Evolutionary conservation across 1,284 basidiomycete species (phyloP).

Genomic region (Cryptococcus hybrid): DNA sequence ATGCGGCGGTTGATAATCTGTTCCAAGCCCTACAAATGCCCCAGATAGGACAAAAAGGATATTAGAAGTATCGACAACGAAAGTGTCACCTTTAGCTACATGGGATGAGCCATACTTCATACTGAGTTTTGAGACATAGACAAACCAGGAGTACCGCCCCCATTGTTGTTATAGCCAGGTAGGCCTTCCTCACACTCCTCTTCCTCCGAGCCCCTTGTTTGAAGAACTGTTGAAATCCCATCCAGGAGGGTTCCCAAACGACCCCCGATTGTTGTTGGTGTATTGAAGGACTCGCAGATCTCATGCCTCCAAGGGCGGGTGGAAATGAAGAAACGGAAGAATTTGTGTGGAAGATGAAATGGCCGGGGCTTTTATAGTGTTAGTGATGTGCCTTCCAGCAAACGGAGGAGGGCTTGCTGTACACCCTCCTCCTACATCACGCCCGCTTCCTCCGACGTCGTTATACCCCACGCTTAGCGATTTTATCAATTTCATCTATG

Average conservation of each 20-base stretch:
- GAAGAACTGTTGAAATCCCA: conserved; percentile 45
- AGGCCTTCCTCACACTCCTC: conserved; percentile 46
- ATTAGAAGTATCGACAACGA: conserved; percentile 60
- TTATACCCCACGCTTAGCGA: conserved; percentile 66
- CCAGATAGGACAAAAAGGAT: conserved; percentile 88
- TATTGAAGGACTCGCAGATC: not conserved
- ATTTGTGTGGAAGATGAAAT: conserved; percentile 18
- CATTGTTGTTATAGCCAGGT: conserved; percentile 32
- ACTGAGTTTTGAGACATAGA: not conserved
- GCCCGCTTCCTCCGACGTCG: conserved; percentile 59
- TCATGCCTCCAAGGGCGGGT: not conserved
- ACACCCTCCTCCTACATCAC: conserved; percentile 96
- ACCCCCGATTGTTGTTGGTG: conserved; percentile 19
- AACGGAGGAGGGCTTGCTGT: conserved; percentile 83
- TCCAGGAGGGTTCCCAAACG: conserved; percentile 27
- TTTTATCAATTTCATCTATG: conserved; percentile 95
- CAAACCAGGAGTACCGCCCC: conserved; percentile 28
- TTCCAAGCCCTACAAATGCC: conserved; percentile 88
- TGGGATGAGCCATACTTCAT: no score
- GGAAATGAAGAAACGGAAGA: not conserved
- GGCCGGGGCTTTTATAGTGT: conserved; percentile 62
- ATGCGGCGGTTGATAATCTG: conserved; percentile 72
- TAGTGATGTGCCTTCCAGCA: conserved; percentile 88
- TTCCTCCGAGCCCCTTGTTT: conserved; percentile 35
- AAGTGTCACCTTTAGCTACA: conserved; percentile 42